A percentile compares a stretch with the other conserved stretches of the same genome.
Evolutionary conservation across 176 grass and related monocot species (phyloP).

Genomic region (Carex scoparia): DNA sequence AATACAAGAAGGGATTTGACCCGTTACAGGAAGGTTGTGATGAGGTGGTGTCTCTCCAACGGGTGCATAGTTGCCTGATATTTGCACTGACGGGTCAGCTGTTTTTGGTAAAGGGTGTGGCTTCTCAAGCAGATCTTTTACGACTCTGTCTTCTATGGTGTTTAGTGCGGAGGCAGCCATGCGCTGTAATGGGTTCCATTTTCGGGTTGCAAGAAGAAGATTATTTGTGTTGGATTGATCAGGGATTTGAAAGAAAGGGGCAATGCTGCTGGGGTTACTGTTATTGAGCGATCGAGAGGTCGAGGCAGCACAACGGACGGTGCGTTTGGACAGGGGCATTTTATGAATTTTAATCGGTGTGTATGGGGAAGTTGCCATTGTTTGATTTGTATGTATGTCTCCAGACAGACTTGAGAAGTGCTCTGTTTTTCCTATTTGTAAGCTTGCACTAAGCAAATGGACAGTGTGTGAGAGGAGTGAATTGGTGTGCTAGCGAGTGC

Average conservation of each 20-base stretch:
- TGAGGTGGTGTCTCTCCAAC: slow-evolving; percentile 40
- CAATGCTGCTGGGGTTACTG: not conserved
- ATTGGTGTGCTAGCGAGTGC: not conserved
- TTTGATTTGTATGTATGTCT: not conserved
- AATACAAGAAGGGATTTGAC: slow-evolving; percentile 37
- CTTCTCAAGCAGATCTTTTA: slow-evolving; percentile 46
- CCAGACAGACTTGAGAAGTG: not conserved
- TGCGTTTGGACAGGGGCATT: not conserved
- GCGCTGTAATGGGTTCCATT: slow-evolving; percentile 58
- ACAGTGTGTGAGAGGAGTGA: not conserved
- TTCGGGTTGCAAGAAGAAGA: not conserved
- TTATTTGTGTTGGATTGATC: not conserved
- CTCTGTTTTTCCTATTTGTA: not conserved
- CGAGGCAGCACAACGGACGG: not conserved
- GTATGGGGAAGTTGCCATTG: not conserved
- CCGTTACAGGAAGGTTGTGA: slow-evolving; percentile 28
- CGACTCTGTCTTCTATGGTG: slow-evolving; percentile 40
- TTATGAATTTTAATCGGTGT: slow-evolving; percentile 5
- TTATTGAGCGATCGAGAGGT: slow-evolving; percentile 20
- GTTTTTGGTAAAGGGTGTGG: slow-evolving; percentile 43
- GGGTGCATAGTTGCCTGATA: slow-evolving; percentile 78
- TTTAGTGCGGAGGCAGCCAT: slow-evolving; percentile 49
- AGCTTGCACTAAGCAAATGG: slow-evolving; percentile 1
- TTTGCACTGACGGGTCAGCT: slow-evolving; percentile 65
- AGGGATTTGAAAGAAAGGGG: not conserved